Evolutionary conservation across 208 protist genomes (phyloP).

Genomic region (Tritrichomonas foetus): DNA sequence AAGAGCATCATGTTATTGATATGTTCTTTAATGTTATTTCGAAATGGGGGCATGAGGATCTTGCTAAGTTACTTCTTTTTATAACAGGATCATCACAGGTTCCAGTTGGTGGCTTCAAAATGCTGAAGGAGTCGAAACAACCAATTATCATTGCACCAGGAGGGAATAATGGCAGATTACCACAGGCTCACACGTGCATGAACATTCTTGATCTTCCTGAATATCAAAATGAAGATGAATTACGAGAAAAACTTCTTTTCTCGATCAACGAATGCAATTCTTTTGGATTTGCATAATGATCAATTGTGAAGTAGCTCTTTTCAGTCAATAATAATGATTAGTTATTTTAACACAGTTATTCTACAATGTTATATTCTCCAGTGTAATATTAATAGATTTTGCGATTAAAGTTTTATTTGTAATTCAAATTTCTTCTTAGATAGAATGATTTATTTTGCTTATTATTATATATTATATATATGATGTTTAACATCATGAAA

Average conservation of each 20-base stretch:
- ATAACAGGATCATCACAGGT: constrained; percentile 92
- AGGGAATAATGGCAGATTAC: constrained; percentile 67
- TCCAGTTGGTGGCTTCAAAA: constrained; percentile 87
- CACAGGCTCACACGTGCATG: constrained; percentile 91
- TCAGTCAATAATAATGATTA: no score
- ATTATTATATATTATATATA: no score
- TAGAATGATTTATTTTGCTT: no score
- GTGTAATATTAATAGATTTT: no score
- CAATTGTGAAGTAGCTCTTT: no score
- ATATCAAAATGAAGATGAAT: constrained; percentile 71
- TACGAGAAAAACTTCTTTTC: constrained; percentile 52
- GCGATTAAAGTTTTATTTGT: no score
- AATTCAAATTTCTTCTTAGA: no score
- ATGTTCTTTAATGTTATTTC: constrained; percentile 92
- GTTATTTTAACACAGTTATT: no score
- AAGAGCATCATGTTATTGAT: constrained; percentile 67
- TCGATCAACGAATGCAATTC: constrained; percentile 56
- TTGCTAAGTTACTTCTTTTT: constrained; percentile 89
- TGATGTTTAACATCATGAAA: no score
- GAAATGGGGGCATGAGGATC: constrained; percentile 69
- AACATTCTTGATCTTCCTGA: constrained; percentile 85
- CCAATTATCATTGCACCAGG: constrained; percentile 53
- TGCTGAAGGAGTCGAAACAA: constrained; percentile 55
- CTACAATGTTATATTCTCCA: no score
- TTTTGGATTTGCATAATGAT: no score